Base-by-base conservation (phyloP, 148 eudicot genomes). In the Cornus controversa region DNA sequence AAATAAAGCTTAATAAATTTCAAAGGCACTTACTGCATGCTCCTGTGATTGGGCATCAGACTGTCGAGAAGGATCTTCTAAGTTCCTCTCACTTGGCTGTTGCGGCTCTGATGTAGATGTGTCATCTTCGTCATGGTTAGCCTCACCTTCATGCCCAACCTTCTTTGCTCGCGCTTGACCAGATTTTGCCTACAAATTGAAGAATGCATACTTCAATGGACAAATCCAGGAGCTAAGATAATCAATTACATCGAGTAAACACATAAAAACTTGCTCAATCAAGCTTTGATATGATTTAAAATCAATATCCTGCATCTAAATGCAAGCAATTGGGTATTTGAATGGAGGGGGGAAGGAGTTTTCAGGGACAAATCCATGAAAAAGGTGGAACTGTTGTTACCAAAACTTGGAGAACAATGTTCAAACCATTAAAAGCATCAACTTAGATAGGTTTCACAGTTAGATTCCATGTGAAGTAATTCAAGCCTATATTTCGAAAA, bases 121-220 rank as follows among this genome's bases (percentile, higher is more conserved):
- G 63, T 86, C 94, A 78, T 88, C 93, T 80, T 81, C 94, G 72
- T 90, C 92, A 71, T 73, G 50, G 69, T 78, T 72, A 14, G 69
- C 74, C 57, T 95, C 93, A 53, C 87, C 90, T 77, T 89, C 98
- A 75, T 83, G 86, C 62, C 89, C 96, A 77, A 76, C 80, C 83
- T 84, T 95, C 87, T 87, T 93, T 27, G 77, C 87, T 67, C 92
- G 89, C 71, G 84, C 40, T 71, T 84, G 97, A 65, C 83, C 75
- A 77, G 88, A 31, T 79, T 91, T 95, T 70, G 85, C 81, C 98
- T 95, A 84, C 58, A 45, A 78, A 34, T 36, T 25, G 45, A 60
- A 60, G 68, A 69, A 57, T 10, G 2, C 45, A 71, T 31, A 22
- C 14, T 58, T 63, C 69, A 62, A 62, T 26, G 37, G 18, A 42